These are phyloP conservation scores for Marchantia paleacea DNA, from an alignment of 225 moss, liverwort and hornwort species.

Conservation along the genomic window DNA sequence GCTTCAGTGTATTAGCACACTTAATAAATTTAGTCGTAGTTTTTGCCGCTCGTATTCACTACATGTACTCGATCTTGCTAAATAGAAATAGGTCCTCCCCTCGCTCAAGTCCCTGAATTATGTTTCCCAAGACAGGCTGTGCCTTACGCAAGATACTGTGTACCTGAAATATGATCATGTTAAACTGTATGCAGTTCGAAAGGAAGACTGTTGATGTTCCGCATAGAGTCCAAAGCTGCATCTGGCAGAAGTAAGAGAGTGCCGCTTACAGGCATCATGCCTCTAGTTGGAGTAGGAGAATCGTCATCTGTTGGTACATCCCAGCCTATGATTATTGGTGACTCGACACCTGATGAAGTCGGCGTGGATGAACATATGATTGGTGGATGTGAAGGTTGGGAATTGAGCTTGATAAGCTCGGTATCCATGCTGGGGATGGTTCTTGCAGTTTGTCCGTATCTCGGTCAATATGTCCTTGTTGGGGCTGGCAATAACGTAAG, in stretches of 20 bases:
- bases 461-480: conserved; percentile 85
- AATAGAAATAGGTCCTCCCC: too few relatives aligned
- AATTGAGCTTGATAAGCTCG: conserved; percentile 59
- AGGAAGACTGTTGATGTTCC: conserved; percentile 85
- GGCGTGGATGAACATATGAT: conserved; percentile 60
- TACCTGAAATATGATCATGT: too few relatives aligned
- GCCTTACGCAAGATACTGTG: neutral
- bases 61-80: too few relatives aligned
- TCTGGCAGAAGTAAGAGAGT: conserved; percentile 34
- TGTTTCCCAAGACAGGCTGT: too few relatives aligned
- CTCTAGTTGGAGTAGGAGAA: conserved; percentile 15
- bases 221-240: conserved; percentile 56
- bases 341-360: conserved; percentile 44
- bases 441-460: conserved; percentile 73
- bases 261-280: conserved; percentile 20
- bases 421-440: conserved; percentile 63
- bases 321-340: conserved; percentile 45
- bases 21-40: too few relatives aligned
- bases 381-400: conserved; percentile 63
- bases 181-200: conserved; percentile 54
- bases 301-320: conserved; percentile 24
- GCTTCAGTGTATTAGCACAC: too few relatives aligned
- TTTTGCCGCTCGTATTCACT: too few relatives aligned
- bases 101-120: neutral
- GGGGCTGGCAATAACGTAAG: conserved; percentile 84